phyloP scores from a whole-genome alignment of 495 filamentous ascomycete genomes.

The Aspergillus asperescens region DNA sequence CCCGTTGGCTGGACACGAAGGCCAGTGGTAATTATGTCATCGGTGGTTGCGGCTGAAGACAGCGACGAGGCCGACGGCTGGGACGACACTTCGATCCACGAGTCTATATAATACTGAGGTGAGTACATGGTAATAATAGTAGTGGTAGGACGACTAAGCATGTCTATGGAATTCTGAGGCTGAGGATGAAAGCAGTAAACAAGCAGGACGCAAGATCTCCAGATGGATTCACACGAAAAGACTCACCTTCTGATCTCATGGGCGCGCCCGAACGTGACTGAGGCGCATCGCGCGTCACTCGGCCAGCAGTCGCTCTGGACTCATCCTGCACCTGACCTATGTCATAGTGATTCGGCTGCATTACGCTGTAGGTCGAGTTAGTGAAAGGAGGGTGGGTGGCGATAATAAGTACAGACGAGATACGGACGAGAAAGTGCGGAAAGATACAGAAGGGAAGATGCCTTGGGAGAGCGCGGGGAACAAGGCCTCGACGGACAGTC shows the following conservation, averaged over 20 bases:
- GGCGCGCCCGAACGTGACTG: conserved; percentile 33
- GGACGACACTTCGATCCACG: conserved; percentile 93
- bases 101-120: conserved; percentile 64
- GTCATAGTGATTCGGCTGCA: conserved; percentile 47
- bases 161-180: conserved; percentile 10
- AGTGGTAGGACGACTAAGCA: conserved; percentile 17
- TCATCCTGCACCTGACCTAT: conserved; percentile 41
- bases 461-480: background rate
- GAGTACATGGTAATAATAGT: conserved; percentile 45
- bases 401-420: background rate
- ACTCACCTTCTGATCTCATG: conserved; percentile 47
- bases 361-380: conserved; percentile 13
- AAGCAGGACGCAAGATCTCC: conserved; percentile 18
- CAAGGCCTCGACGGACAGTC: background rate
- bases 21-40: conserved; percentile 84
- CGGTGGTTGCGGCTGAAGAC: conserved; percentile 68
- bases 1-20: conserved; percentile 62
- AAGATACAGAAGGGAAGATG: conserved; percentile 28
- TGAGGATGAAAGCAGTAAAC: conserved; percentile 5
- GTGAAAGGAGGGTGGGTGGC: conserved; percentile 6
- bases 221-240: conserved; percentile 16
- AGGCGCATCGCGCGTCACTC: conserved; percentile 38
- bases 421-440: conserved; percentile 10
- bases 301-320: conserved; percentile 31
- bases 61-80: conserved; percentile 86